Conservation (phyloP, 2,329 filamentous ascomycete genomes). For the Fusarium annulatum region DNA sequence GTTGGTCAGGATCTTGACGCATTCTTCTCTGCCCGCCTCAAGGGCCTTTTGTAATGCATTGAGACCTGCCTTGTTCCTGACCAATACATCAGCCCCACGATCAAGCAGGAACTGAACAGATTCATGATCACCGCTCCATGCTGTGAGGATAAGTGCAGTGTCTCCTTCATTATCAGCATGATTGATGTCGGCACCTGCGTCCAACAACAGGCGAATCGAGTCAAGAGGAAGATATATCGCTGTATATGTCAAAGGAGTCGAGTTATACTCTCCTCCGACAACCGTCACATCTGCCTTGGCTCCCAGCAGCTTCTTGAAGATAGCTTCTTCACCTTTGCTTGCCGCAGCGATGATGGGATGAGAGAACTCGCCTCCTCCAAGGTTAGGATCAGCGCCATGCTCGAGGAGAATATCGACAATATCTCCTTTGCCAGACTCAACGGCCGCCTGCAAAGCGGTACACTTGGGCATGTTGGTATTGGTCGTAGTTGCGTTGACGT, state of each 20-base stretch:
- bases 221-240: conserved; percentile 49
- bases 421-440: conserved; percentile 49
- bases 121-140: conserved; percentile 45
- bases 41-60: conserved; percentile 23
- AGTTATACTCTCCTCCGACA: conserved; percentile 48
- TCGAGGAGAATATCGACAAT: conserved; percentile 54
- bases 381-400: conserved; percentile 51
- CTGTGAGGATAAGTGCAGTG: conserved; percentile 53
- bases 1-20: conserved; percentile 49
- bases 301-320: conserved; percentile 50
- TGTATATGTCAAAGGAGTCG: conserved; percentile 53
- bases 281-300: conserved; percentile 52
- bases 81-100: conserved; percentile 18
- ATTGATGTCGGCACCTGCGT: conserved; percentile 54
- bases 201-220: conserved; percentile 48
- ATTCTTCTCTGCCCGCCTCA: conserved; percentile 14
- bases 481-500: conserved; percentile 49
- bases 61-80: not conserved
- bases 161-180: conserved; percentile 49
- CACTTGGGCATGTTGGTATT: conserved; percentile 45
- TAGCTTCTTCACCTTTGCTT: conserved; percentile 48
- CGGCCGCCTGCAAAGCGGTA: conserved; percentile 55
- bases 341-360: conserved; percentile 54
- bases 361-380: conserved; percentile 48
- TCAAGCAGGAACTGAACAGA: conserved; percentile 24